phyloP scores from a whole-genome alignment of 2,329 filamentous ascomycete species.

The Neofusicoccum cordaticola region DNA sequence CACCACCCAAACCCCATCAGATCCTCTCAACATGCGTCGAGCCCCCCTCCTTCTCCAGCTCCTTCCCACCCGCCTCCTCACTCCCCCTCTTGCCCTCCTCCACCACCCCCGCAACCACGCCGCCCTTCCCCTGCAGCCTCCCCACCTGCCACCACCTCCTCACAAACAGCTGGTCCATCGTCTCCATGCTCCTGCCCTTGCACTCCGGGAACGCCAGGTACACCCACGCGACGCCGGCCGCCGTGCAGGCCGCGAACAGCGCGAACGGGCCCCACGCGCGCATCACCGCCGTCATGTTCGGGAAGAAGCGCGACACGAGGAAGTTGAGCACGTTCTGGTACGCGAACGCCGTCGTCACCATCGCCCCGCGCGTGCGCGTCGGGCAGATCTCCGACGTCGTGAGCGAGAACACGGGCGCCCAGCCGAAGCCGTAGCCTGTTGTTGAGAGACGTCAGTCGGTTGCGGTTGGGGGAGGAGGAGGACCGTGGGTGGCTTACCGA shows the following conservation, averaged over 20 bases:
- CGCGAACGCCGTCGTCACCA: no score
- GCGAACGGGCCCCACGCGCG: background rate
- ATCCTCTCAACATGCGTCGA: background rate
- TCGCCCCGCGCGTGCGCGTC: no score
- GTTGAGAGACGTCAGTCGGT: no score
- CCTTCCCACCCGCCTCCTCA: background rate
- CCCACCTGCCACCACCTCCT: background rate
- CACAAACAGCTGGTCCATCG: background rate
- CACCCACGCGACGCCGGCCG: background rate
- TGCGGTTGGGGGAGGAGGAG: no score
- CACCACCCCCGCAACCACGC: background rate
- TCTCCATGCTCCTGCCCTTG: background rate
- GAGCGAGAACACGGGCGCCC: no score
- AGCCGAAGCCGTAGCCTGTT: no score
- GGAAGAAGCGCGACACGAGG: background rate
- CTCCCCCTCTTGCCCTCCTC: background rate
- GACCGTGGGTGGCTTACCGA: no score
- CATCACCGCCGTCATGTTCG: background rate
- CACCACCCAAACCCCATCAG: background rate
- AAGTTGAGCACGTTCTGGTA: slow-evolving; percentile 6
- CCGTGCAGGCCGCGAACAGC: background rate
- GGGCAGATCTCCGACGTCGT: no score
- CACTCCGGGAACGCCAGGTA: background rate
- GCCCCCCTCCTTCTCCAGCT: background rate
- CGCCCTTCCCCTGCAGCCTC: background rate